A percentile compares a stretch with the other conserved stretches of the same genome.
These are phyloP conservation scores for Diaporthe caulivora DNA, from an alignment of 2,329 filamentous ascomycete species.

Conservation along the genomic window DNA sequence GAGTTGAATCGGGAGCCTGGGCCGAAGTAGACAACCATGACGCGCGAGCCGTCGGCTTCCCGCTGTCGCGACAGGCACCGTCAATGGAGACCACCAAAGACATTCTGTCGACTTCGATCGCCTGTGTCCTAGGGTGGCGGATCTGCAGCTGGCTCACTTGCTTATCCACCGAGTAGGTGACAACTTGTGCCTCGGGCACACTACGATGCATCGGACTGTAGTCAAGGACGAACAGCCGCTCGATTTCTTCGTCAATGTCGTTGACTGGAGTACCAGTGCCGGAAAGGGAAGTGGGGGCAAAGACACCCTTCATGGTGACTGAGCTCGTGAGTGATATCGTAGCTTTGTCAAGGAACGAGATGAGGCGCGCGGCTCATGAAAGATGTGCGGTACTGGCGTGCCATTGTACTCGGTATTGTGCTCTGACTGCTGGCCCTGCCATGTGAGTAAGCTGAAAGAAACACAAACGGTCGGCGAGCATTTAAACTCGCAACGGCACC, in stretches of 20 bases:
- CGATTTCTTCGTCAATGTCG: not conserved
- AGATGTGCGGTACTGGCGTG: not conserved
- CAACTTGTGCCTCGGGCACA: constrained; percentile 3
- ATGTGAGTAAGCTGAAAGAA: not conserved
- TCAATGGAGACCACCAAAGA: constrained; percentile 44
- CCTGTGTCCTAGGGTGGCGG: not conserved
- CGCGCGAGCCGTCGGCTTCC: constrained; percentile 40
- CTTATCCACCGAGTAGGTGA: not conserved
- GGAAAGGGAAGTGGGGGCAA: not conserved
- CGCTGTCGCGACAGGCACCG: constrained; percentile 44
- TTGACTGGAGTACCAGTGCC: not conserved
- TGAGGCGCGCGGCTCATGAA: not conserved
- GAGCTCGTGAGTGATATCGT: not conserved
- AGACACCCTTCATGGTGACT: constrained; percentile 3
- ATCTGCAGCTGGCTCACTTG: constrained; percentile 11
- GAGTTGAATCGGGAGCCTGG: constrained; percentile 43
- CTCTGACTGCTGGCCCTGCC: not conserved
- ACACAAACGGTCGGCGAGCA: not conserved
- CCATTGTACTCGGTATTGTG: not conserved
- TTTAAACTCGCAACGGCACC: not conserved
- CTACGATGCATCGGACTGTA: not conserved
- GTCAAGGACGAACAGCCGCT: constrained; percentile 23
- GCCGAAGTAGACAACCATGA: constrained; percentile 46
- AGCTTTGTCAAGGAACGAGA: not conserved
- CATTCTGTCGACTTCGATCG: constrained; percentile 1